phyloP scores from a whole-genome alignment of 345 rosid genomes.

The Syzygium aqueum region DNA sequence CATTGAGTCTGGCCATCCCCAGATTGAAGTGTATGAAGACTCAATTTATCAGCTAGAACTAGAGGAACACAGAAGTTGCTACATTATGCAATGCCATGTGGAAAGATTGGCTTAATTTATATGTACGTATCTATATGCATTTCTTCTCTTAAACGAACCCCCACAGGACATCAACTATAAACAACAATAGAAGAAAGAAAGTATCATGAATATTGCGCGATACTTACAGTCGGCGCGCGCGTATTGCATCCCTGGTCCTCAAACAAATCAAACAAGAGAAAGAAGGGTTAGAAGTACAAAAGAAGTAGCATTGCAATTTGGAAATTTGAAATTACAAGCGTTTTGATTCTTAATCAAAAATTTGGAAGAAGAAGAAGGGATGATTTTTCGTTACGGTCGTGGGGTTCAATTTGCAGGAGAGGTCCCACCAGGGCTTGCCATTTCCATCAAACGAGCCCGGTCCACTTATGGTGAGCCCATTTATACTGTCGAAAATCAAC shows the following conservation, averaged over 20 bases:
- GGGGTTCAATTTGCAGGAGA: background rate
- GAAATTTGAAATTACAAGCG: background rate
- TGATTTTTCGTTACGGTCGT: background rate
- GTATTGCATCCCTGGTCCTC: background rate
- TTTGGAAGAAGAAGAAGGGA: background rate
- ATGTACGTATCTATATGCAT: background rate
- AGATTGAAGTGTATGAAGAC: background rate
- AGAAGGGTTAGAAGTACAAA: background rate
- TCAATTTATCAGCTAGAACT: background rate
- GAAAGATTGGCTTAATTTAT: background rate
- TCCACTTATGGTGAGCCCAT: background rate
- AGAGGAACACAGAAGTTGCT: background rate
- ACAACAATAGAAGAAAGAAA: background rate
- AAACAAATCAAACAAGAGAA: background rate
- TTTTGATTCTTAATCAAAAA: background rate
- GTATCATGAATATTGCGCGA: background rate
- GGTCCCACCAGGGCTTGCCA: background rate
- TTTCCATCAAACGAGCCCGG: background rate
- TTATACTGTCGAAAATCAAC: background rate
- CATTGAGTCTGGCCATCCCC: background rate
- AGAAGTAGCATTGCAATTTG: background rate
- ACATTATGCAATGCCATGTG: background rate
- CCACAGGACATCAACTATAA: background rate
- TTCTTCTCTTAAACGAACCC: background rate
- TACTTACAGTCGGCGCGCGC: background rate